These are phyloP conservation scores for Blastocystis sp. DNA, from an alignment of 352 stramenopile genomes.

Conservation along the genomic window DNA sequence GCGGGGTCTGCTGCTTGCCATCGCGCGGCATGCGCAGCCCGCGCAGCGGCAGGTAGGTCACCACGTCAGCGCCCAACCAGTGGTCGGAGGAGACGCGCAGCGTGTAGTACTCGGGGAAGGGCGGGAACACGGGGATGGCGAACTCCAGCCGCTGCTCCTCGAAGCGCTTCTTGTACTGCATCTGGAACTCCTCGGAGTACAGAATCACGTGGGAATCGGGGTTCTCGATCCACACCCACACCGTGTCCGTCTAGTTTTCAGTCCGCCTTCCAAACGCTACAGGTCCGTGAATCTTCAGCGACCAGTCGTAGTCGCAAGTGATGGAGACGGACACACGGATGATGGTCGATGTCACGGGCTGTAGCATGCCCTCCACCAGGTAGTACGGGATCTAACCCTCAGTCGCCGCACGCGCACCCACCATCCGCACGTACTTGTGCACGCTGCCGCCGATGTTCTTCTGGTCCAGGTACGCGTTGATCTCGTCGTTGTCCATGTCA, in stretches of 20 bases:
- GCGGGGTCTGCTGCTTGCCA: constrained; percentile 78
- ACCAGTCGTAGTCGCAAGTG: constrained; percentile 81
- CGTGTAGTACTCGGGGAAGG: constrained; percentile 86
- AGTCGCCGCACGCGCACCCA: not conserved
- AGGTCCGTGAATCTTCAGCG: constrained; percentile 79
- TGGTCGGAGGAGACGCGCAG: constrained; percentile 89
- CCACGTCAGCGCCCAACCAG: constrained; percentile 90
- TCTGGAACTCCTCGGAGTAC: constrained; percentile 85
- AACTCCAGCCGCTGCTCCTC: constrained; percentile 80
- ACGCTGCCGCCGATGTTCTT: constrained; percentile 74
- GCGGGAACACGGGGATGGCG: constrained; percentile 91
- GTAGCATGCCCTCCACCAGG: constrained; percentile 81
- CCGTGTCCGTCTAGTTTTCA: constrained; percentile 76
- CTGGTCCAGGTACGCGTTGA: constrained; percentile 73
- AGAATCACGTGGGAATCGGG: constrained; percentile 85
- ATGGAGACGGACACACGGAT: constrained; percentile 85
- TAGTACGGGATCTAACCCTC: constrained; percentile 76
- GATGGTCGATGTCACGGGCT: constrained; percentile 91
- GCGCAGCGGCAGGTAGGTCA: constrained; percentile 80
- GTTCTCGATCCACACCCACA: constrained; percentile 98
- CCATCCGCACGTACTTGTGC: constrained; percentile 76
- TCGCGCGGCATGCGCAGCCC: constrained; percentile 75
- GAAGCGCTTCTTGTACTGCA: constrained; percentile 80
- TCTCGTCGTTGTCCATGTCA: constrained; percentile 73
- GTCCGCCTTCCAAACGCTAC: not conserved